Conservation (phyloP, 139 green algal species). For the Medakamo hakoo region DNA sequence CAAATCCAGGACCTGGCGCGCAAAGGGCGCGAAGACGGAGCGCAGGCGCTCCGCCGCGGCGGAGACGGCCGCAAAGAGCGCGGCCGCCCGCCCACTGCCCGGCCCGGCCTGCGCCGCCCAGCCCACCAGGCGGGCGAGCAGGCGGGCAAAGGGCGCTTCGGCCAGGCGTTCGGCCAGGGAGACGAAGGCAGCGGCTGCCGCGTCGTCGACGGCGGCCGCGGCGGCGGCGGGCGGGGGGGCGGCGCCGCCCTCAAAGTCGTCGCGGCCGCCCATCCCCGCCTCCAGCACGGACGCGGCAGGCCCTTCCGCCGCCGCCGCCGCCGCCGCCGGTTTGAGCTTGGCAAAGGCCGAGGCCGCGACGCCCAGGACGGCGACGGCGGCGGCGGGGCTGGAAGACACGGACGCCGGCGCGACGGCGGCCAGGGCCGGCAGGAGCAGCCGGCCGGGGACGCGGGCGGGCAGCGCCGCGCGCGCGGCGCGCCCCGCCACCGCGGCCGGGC, state of each 20-base stretch:
- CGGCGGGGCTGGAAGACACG: conserved; percentile 19
- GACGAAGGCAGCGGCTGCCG: neutral
- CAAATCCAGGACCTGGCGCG: conserved; percentile 37
- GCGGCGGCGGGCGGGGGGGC: too few species aligned
- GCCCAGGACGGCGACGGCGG: neutral
- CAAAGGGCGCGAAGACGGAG: conserved; percentile 76
- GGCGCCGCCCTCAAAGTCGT: too few species aligned
- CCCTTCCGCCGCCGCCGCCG: conserved; percentile 6
- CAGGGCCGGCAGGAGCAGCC: conserved; percentile 56
- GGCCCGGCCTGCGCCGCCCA: conserved; percentile 31
- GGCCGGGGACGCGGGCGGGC: conserved; percentile 24
- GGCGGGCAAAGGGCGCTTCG: conserved; percentile 39
- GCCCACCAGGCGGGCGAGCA: conserved; percentile 66
- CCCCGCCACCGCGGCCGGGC: too few species aligned
- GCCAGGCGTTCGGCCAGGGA: neutral
- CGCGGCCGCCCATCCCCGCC: neutral
- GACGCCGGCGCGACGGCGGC: conserved; percentile 19
- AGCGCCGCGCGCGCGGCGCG: conserved; percentile 7
- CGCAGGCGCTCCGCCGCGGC: conserved; percentile 49
- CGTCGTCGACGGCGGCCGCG: neutral
- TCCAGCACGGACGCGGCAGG: conserved; percentile 1
- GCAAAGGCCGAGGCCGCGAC: conserved; percentile 9
- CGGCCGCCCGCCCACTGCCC: conserved; percentile 15
- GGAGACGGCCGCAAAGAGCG: conserved; percentile 34
- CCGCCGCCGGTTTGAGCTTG: conserved; percentile 33